Evolutionary conservation across 2,329 filamentous ascomycete genomes (phyloP), one percentile per base, ranked within the genome.

Genomic region (Metarhizium brunneum): DNA sequence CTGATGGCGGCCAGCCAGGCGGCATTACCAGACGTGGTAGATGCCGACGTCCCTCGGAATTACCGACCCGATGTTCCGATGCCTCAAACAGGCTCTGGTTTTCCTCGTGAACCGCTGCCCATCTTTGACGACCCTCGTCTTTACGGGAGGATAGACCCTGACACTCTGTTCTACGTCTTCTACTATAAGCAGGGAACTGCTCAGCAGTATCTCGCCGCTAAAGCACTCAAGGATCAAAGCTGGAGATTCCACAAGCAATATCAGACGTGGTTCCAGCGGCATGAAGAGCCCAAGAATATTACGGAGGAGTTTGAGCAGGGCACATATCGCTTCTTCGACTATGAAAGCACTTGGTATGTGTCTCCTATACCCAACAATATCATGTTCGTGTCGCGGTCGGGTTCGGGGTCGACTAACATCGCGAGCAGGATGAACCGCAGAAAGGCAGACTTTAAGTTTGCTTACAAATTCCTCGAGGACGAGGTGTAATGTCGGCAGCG

Each of bases 171-270:
- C 73, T 99, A 99, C 73, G 88, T 96, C 49, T 99, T 99, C 74
- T 99, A 99, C 78, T 99, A 99, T 77, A 90, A 92, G 63, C 94
- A 99, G 72, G 91, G 91, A 30, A 92, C 91, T 1, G 92, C 95
- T 64, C 92, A 97, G 70, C 94, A 99, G 69, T 96, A 92, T 68
- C 80, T 97, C 57, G 91, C 94, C 1, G 94, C 94, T 14, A 96
- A 95, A 73, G 90, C 94, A n/a, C 76, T 99, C 53, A 99, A 99
- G 75, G 89, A 92, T 62, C 94, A 99, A 72, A 96, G 92, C 72
- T 99, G 94, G 94, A 83, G 94, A 56, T 99, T 99, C 71, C 94
- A 99, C 75, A 99, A 99, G 78, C 94, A 97, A 71, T 99, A 99
- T 69, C 94, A 96, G 72, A 99, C 94, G 1, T 99, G 94, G 94